phyloP scores from a whole-genome alignment of 1,139 yeast species.

The Kodamaea sp. region DNA sequence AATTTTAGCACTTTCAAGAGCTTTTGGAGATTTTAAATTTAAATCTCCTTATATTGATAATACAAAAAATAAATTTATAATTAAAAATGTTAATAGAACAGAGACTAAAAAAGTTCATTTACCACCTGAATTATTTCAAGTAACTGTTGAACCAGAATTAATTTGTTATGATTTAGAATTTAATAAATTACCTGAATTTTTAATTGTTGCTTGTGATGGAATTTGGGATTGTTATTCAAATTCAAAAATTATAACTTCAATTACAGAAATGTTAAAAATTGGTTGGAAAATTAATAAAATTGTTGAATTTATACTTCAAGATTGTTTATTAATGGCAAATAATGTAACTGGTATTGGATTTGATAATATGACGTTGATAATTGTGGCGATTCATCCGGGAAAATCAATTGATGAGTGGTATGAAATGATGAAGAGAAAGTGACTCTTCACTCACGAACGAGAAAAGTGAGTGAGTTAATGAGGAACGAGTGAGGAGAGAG shows the following conservation, averaged over 20 bases:
- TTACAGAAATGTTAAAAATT: slow-evolving; percentile 54
- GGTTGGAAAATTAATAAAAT: slow-evolving; percentile 60
- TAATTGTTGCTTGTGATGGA: slow-evolving; percentile 73
- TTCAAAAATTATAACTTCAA: slow-evolving; percentile 47
- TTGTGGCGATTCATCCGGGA: slow-evolving; percentile 54
- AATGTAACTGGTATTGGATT: slow-evolving; percentile 75
- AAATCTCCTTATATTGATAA: slow-evolving; percentile 44
- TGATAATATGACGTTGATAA: slow-evolving; percentile 73
- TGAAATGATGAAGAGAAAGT: slow-evolving; percentile 48
- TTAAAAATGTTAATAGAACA: neutral
- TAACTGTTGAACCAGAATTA: slow-evolving; percentile 70
- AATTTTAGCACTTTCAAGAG: slow-evolving; percentile 66
- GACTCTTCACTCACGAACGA: too few species aligned
- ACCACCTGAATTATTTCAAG: slow-evolving; percentile 47
- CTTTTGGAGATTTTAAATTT: slow-evolving; percentile 74
- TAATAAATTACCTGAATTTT: slow-evolving; percentile 50
- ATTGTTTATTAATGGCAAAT: slow-evolving; percentile 69
- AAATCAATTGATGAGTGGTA: slow-evolving; percentile 57
- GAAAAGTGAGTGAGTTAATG: too few species aligned
- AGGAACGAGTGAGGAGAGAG: neutral
- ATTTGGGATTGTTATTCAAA: slow-evolving; percentile 77
- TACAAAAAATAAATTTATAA: slow-evolving; percentile 25
- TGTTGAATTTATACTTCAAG: slow-evolving; percentile 56
- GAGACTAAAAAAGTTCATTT: slow-evolving; percentile 18
- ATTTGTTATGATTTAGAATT: slow-evolving; percentile 47